Conservation (phyloP, 192 early-diverging fungal genomes). For the Ramicandelaber brevisporus region DNA sequence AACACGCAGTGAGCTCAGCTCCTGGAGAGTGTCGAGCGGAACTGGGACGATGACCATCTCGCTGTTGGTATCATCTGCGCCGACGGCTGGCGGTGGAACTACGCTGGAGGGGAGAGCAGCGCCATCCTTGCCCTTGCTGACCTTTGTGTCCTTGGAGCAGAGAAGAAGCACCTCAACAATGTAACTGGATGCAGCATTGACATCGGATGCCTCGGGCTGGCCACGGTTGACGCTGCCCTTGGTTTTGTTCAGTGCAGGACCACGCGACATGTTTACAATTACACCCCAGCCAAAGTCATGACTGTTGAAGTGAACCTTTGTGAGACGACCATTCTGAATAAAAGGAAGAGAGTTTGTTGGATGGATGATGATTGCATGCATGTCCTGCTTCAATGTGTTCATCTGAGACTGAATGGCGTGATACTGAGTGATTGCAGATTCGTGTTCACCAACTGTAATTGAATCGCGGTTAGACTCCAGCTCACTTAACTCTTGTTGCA, state of each 20-base stretch:
- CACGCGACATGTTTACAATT: constrained; percentile 46
- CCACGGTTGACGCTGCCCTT: constrained; percentile 4
- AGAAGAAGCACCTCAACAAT: constrained; percentile 69
- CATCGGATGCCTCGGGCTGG: constrained; percentile 1
- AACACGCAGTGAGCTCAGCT: constrained; percentile 46
- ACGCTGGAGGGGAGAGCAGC: constrained; percentile 4
- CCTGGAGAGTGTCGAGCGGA: constrained; percentile 39
- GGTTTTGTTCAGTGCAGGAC: constrained; percentile 6
- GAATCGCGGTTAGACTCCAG: constrained; percentile 2
- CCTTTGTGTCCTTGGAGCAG: too few relatives aligned
- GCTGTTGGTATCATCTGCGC: constrained; percentile 14
- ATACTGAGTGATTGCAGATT: constrained; percentile 35
- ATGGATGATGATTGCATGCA: constrained; percentile 52
- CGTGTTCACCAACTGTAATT: constrained; percentile 14
- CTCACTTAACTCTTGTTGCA: constrained; percentile 18
- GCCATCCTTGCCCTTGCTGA: constrained; percentile 6
- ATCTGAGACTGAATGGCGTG: constrained; percentile 53
- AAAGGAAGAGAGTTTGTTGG: constrained; percentile 60
- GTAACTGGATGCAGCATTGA: constrained; percentile 21
- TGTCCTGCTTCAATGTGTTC: constrained; percentile 28
- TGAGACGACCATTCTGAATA: constrained; percentile 63
- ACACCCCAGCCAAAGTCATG: constrained; percentile 86
- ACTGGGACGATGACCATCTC: constrained; percentile 56
- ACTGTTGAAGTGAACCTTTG: constrained; percentile 23
- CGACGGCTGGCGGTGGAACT: constrained; percentile 7